Evolutionary conservation across 192 early-diverging fungal genomes (phyloP).

Genomic region (Martensiomyces pterosporus): DNA sequence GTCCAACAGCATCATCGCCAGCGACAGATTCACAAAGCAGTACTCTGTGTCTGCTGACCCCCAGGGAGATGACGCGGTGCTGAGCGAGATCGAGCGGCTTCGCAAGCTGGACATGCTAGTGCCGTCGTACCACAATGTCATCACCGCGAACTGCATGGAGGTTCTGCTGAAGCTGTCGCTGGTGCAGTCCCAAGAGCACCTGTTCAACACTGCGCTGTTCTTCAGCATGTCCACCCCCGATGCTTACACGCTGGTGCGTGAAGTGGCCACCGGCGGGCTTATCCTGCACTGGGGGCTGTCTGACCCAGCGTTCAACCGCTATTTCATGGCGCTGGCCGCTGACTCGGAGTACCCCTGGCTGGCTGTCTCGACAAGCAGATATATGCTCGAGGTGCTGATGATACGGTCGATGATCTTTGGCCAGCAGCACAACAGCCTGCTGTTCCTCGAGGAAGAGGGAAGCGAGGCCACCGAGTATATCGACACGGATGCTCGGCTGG

Average conservation of each 20-base stretch:
- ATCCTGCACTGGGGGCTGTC: conserved; percentile 68
- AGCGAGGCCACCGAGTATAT: conserved; percentile 28
- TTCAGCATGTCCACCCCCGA: conserved; percentile 66
- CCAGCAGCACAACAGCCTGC: conserved; percentile 40
- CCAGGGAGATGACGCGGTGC: conserved; percentile 11
- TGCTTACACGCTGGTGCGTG: conserved; percentile 67
- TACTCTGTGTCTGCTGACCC: conserved; percentile 8
- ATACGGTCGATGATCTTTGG: conserved; percentile 37
- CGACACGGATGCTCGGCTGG: conserved; percentile 43
- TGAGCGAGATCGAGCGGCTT: conserved; percentile 73
- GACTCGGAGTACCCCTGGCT: conserved; percentile 11
- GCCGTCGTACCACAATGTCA: conserved; percentile 81
- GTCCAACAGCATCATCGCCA: conserved; percentile 58
- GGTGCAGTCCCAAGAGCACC: conserved; percentile 57
- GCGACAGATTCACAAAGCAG: conserved; percentile 15
- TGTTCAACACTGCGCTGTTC: conserved; percentile 70
- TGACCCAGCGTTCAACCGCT: conserved; percentile 25
- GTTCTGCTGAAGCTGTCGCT: conserved; percentile 61
- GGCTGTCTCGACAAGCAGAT: conserved; percentile 4
- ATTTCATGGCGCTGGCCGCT: conserved; percentile 20
- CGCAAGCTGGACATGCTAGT: conserved; percentile 73
- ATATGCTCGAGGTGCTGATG: conserved; percentile 17
- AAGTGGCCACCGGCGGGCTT: conserved; percentile 70
- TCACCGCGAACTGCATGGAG: conserved; percentile 79
- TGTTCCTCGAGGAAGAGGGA: conserved; percentile 34